A percentile compares a stretch with the other conserved stretches of the same genome.
These are phyloP conservation scores for Immersiporthe knoxdaviesiana DNA, from an alignment of 2,329 filamentous ascomycete genomes.

Conservation along the genomic window DNA sequence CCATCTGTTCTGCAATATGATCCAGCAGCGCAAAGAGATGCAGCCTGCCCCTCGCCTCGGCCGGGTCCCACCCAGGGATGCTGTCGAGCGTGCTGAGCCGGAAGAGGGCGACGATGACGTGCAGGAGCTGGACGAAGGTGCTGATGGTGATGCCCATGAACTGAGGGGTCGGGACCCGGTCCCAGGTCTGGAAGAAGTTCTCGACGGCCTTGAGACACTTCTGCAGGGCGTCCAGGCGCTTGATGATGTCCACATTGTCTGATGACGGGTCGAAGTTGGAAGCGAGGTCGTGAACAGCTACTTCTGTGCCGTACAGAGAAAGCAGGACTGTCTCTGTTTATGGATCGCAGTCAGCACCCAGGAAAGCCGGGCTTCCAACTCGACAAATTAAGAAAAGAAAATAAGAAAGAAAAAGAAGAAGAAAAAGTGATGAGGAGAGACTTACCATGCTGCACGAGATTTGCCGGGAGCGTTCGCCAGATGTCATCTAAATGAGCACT, in stretches of 20 bases:
- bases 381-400: neutral
- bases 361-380: no score
- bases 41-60: slow-evolving; percentile 37
- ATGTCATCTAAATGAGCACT: slow-evolving; percentile 35
- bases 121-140: slow-evolving; percentile 41
- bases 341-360: neutral
- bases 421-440: neutral
- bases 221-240: slow-evolving; percentile 35
- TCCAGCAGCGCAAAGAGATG: slow-evolving; percentile 40
- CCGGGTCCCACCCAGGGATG: slow-evolving; percentile 43
- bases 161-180: slow-evolving; percentile 35
- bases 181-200: slow-evolving; percentile 41
- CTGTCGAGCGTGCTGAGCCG: slow-evolving; percentile 41
- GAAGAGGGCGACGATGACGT: slow-evolving; percentile 40
- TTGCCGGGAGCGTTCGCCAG: slow-evolving; percentile 33
- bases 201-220: slow-evolving; percentile 37
- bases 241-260: slow-evolving; percentile 9
- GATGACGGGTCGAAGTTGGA: slow-evolving; percentile 29
- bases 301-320: slow-evolving; percentile 42
- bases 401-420: no score
- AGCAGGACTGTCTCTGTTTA: slow-evolving; percentile 40
- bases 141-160: slow-evolving; percentile 41
- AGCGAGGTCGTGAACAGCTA: slow-evolving; percentile 44
- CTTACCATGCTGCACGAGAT: slow-evolving; percentile 33
- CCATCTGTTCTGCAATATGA: slow-evolving; percentile 30